phyloP scores from a whole-genome alignment of 345 rosid genomes.

The Luvunga scandens region DNA sequence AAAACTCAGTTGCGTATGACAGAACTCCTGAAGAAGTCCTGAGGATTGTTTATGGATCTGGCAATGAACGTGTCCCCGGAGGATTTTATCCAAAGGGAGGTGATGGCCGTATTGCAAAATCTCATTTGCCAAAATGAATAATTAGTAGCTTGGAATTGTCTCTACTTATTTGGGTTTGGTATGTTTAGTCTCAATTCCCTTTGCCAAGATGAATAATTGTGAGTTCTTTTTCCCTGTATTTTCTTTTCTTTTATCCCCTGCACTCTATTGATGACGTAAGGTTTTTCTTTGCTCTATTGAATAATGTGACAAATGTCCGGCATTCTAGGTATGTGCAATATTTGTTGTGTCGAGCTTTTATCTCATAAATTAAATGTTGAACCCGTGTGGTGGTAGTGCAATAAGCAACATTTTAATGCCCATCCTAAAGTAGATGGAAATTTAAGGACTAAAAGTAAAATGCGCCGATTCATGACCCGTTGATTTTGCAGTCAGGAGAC shows the following conservation, averaged over 20 bases:
- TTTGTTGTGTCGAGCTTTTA: too few relatives aligned
- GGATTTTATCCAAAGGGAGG: constrained; percentile 44
- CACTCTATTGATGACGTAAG: constrained; percentile 9
- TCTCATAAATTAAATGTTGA: too few relatives aligned
- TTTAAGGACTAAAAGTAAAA: too few relatives aligned
- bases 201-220: too few relatives aligned
- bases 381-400: too few relatives aligned
- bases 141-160: constrained; percentile 28
- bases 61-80: constrained; percentile 29
- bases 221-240: not conserved
- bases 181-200: too few relatives aligned
- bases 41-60: constrained; percentile 32
- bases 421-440: too few relatives aligned
- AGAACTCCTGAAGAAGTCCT: constrained; percentile 19
- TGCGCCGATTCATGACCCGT: not conserved
- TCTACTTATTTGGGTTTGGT: not conserved
- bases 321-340: too few relatives aligned
- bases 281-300: constrained; percentile 3
- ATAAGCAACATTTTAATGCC: too few relatives aligned
- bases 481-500: not conserved
- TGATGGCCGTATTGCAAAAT: constrained; percentile 29
- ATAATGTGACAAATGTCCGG: too few relatives aligned
- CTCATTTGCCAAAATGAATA: constrained; percentile 19
- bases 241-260: too few relatives aligned
- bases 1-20: constrained; percentile 13